Evolutionary conservation across 148 eudicot genomes (phyloP), one percentile per base, ranked within the genome.

Genomic region (Fallopia convolvulus): DNA sequence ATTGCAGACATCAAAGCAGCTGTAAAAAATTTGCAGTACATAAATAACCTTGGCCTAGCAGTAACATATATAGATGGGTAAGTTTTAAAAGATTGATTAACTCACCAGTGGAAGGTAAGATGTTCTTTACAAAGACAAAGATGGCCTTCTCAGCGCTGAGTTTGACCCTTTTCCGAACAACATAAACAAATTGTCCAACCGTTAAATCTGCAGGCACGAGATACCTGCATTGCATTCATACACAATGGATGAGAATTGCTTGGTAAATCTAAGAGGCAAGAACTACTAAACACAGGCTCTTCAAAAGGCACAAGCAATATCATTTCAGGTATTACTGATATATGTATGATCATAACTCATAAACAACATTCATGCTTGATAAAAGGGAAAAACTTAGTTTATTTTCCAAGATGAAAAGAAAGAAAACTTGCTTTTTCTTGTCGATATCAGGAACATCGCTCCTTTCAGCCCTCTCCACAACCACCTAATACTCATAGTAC

Each of bases 151-250:
- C 90, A 12, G 90, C 81, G 75, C 82, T 83, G 36, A 87, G 85
- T 79, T 85, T 80, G 12, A 87, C 83, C 84, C 86, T 80, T 79
- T 87, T 87, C 61, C 90, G 79, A 55, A 87, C 86, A 77, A 87
- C 90, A 75, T 87, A 85, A 44, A 87, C 90, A 72, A 87, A 87
- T 75, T 87, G 90, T 44, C 90, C 90, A 33, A 87, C 90, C 20
- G 88, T 83, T 75, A 85, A 55, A 63, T 87, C 88, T 63, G 90
- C 88, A 26, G 88, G 88, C n/a, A 87, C 90, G 1, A 87, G 85
- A 76, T 85, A 87, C 76, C 90, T 87, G 81, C 81, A 75, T 26
- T 14, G 65, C 65, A 58, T 58, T 23, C 30, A 58, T 23, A 58
- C 20, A 58, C 32, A 23, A 58, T 58, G 9, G 58, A 56, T 20